Evolutionary conservation across 2,329 filamentous ascomycete species (phyloP).

Genomic region (Aspergillus quadricinctus): DNA sequence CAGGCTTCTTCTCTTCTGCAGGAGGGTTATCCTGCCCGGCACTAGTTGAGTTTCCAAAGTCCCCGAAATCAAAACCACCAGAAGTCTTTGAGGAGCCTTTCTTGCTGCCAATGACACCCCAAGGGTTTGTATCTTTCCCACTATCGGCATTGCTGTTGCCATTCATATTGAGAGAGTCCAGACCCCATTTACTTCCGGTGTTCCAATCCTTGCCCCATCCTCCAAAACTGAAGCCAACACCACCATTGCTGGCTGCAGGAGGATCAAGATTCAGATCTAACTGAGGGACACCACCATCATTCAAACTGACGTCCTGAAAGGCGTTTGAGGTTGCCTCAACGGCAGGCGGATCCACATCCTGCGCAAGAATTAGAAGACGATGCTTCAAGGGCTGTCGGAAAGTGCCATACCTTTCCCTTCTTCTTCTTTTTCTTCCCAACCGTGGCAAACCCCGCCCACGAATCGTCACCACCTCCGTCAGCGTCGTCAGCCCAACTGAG

Average conservation of each 20-base stretch:
- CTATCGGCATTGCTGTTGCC: constrained; percentile 24
- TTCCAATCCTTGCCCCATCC: constrained; percentile 60
- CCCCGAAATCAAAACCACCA: constrained; percentile 42
- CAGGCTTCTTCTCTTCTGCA: constrained; percentile 38
- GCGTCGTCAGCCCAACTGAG: constrained; percentile 45
- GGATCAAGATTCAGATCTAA: constrained; percentile 54
- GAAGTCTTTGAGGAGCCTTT: constrained; percentile 34
- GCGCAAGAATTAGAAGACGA: background rate
- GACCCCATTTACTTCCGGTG: constrained; percentile 47
- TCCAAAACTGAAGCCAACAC: constrained; percentile 45
- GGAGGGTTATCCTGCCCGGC: constrained; percentile 16
- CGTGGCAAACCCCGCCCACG: constrained; percentile 48
- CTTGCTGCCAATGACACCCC: constrained; percentile 32
- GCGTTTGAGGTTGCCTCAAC: constrained; percentile 42
- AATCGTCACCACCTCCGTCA: constrained; percentile 46
- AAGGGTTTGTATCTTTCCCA: constrained; percentile 38
- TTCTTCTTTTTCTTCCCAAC: constrained; percentile 56
- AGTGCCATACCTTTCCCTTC: constrained; percentile 49
- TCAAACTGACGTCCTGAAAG: constrained; percentile 68
- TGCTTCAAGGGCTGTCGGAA: background rate
- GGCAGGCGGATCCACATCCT: constrained; percentile 30
- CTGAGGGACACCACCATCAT: constrained; percentile 53
- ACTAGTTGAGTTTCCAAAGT: constrained; percentile 28
- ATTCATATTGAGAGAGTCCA: constrained; percentile 32
- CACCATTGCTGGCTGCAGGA: constrained; percentile 37